Evolutionary conservation across 1,284 basidiomycete species (phyloP).

Genomic region (Bondarzewia mesenterica): DNA sequence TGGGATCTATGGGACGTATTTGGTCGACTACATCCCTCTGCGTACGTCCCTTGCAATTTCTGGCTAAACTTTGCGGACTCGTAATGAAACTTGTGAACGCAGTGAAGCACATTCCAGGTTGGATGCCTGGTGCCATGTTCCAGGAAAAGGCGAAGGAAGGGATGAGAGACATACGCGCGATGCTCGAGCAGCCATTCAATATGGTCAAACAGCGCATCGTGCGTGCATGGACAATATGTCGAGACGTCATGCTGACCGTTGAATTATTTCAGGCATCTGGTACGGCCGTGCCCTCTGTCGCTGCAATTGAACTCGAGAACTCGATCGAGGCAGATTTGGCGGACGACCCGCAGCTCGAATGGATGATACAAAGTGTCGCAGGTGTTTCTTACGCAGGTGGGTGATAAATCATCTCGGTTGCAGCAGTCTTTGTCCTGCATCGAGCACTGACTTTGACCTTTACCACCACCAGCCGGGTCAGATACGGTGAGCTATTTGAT

Average conservation of each 20-base stretch:
- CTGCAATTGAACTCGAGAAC: slow-evolving; percentile 15
- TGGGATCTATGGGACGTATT: slow-evolving; percentile 16
- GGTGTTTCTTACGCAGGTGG: slow-evolving; percentile 18
- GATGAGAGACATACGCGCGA: slow-evolving; percentile 23
- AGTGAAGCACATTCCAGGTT: slow-evolving; percentile 54
- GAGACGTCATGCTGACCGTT: not conserved
- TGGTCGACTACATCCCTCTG: slow-evolving; percentile 20
- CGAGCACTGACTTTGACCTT: not conserved
- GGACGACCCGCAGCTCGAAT: slow-evolving; percentile 10
- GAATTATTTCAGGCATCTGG: slow-evolving; percentile 12
- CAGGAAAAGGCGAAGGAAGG: slow-evolving; percentile 42
- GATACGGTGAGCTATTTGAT: slow-evolving; percentile 15
- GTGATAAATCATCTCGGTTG: not conserved
- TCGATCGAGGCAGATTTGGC: slow-evolving; percentile 7
- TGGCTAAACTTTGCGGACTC: not conserved
- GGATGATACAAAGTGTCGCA: slow-evolving; percentile 17
- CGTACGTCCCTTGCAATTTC: slow-evolving; percentile 8
- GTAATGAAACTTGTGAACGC: not conserved
- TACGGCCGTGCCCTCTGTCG: slow-evolving; percentile 17
- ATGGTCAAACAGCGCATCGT: not conserved
- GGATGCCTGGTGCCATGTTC: slow-evolving; percentile 60
- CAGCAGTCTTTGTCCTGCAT: not conserved
- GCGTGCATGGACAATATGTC: not conserved
- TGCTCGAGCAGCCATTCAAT: not conserved
- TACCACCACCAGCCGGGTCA: slow-evolving; percentile 13